Base-by-base conservation (phyloP, 441 rosid genomes). In the Adansonia gregorii region DNA sequence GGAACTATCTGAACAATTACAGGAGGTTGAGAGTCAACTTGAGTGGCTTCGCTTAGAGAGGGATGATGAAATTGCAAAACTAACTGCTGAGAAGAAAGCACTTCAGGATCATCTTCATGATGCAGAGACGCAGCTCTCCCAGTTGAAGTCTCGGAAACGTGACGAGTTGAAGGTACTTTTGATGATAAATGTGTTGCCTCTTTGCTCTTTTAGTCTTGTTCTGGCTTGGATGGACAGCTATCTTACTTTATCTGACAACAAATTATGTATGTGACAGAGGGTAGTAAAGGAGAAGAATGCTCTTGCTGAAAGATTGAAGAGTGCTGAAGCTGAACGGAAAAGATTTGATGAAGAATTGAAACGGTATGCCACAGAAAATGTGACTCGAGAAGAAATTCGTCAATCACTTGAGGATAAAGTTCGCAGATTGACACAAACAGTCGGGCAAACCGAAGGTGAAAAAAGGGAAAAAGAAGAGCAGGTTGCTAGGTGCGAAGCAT, bases 41-140 rank as follows among this genome's bases (percentile, higher is more conserved):
- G 99, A 97, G 81, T 97, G 99, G 99, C 85, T 93, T 71, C 98
- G 98, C 7, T 89, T 94, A 55, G 99, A 97, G 88, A 89, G 90
- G 74, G 95, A 93, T 78, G 99, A 95, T 78, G 97, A 90, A 89
- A 85, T 91, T 49, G 52, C 86, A 63, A 95, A 91, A 85, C 91
- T 93, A 74, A 79, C 83, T 20, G 68, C 93, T 67, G 99, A 95
- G 85, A 95, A 92, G 82, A 95, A 92, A 78, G 83, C 80, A 83
- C 93, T 93, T 79, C 91, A 90, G 80, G 97, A 93, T 85, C 98
- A 93, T 82, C 97, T 97, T 85, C 95, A 97, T 83, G 99, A 93
- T 85, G 86, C 93, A 60, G 99, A 97, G 86, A 74, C 94, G 35
- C 99, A 95, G 78, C 89, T 89, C 81, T 84, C 94, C 76, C 92